phyloP scores from a whole-genome alignment of 2,329 filamentous ascomycete genomes.

The Phaeoacremonium minimum region DNA sequence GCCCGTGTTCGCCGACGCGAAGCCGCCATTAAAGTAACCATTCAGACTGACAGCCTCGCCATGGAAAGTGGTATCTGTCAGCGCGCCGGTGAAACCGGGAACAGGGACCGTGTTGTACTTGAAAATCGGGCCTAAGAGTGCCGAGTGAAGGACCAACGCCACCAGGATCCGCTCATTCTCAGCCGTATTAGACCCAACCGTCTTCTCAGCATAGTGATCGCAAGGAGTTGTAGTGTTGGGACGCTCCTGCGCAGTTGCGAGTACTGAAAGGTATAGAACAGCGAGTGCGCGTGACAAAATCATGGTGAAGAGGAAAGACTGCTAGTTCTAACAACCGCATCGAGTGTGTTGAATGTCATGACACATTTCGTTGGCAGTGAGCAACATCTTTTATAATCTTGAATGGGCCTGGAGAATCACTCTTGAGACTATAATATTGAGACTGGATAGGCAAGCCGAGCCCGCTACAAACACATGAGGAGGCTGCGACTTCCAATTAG shows the following conservation, averaged over 20 bases:
- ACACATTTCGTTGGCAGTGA: neutral
- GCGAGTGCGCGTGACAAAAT: neutral
- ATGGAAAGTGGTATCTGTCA: conserved; percentile 52
- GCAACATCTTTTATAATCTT: no score
- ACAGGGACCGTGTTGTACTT: conserved; percentile 35
- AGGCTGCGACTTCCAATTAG: no score
- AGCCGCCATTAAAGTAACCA: conserved; percentile 54
- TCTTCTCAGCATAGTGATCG: conserved; percentile 8
- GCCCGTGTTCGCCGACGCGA: conserved; percentile 49
- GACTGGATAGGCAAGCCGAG: neutral
- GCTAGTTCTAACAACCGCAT: neutral
- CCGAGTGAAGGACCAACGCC: conserved; percentile 57
- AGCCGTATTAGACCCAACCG: conserved; percentile 41
- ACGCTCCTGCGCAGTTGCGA: conserved; percentile 3
- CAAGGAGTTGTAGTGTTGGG: conserved; percentile 2
- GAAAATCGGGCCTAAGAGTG: conserved; percentile 45
- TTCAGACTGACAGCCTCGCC: conserved; percentile 50
- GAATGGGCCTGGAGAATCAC: neutral
- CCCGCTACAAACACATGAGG: no score
- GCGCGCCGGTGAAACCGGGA: conserved; percentile 46
- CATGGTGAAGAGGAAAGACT: neutral
- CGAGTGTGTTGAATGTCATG: neutral
- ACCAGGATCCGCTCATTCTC: conserved; percentile 53
- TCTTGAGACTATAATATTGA: neutral
- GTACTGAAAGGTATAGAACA: neutral